Percentiles rank a stretch among this genome's conserved stretches.
These are phyloP conservation scores for Candida freyschussii DNA, from an alignment of 1,139 yeast genomes.

Conservation along the genomic window DNA sequence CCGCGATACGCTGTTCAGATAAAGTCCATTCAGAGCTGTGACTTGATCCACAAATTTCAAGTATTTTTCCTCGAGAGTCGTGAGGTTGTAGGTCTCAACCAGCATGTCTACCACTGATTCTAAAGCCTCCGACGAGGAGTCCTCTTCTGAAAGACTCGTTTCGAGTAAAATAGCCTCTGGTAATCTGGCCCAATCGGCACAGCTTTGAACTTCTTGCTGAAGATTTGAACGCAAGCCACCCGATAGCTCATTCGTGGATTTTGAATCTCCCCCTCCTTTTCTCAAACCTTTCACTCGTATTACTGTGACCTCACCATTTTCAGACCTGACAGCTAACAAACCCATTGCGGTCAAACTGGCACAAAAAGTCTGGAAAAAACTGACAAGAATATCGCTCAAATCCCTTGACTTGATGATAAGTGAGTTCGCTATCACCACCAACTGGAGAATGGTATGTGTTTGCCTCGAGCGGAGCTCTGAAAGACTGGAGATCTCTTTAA, in stretches of 20 bases:
- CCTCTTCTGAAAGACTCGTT: slow-evolving; percentile 7
- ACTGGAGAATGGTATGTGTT: slow-evolving; percentile 19
- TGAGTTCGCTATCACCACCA: slow-evolving; percentile 27
- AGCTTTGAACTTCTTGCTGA: slow-evolving; percentile 13
- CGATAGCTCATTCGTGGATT: slow-evolving; percentile 15
- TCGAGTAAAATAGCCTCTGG: slow-evolving; percentile 16
- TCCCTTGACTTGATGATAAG: slow-evolving; percentile 28
- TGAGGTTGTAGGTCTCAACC: slow-evolving; percentile 21
- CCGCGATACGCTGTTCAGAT: slow-evolving; percentile 62
- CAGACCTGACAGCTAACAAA: slow-evolving; percentile 48
- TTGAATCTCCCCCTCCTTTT: slow-evolving; percentile 28
- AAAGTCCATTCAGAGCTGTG: slow-evolving; percentile 37
- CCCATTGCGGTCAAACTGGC: slow-evolving; percentile 68
- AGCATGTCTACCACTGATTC: slow-evolving; percentile 17
- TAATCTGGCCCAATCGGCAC: slow-evolving; percentile 15
- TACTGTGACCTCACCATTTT: slow-evolving; percentile 37
- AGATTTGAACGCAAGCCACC: slow-evolving; percentile 22
- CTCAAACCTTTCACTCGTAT: slow-evolving; percentile 69
- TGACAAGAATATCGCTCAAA: slow-evolving; percentile 25
- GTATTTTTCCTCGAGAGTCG: slow-evolving; percentile 22
- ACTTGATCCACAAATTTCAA: slow-evolving; percentile 18
- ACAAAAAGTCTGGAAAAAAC: slow-evolving; percentile 29
- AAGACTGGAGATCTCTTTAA: slow-evolving; percentile 25
- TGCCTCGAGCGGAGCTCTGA: slow-evolving; percentile 8
- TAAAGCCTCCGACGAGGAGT: slow-evolving; percentile 15